Percentiles rank a stretch among this genome's conserved stretches.
These are phyloP conservation scores for Alternaria arborescens DNA, from an alignment of 2,329 filamentous ascomycete genomes.

Conservation along the genomic window DNA sequence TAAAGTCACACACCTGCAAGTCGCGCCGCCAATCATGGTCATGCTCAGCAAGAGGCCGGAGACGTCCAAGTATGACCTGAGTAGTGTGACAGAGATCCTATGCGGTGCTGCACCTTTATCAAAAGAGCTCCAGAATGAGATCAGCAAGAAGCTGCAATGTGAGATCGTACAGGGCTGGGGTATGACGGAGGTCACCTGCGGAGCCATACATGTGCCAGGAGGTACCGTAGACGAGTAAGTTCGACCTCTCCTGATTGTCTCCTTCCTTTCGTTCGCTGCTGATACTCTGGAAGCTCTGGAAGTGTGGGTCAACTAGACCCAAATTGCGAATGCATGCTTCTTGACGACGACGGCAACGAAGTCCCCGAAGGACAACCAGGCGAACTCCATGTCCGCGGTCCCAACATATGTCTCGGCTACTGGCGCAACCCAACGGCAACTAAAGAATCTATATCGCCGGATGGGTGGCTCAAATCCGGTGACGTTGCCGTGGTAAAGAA, in stretches of 20 bases:
- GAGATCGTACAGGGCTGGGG: constrained; percentile 54
- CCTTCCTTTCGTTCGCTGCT: neutral
- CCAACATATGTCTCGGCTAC: constrained; percentile 54
- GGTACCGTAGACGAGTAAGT: constrained; percentile 46
- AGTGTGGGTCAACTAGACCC: constrained; percentile 53
- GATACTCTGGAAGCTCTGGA: constrained; percentile 37
- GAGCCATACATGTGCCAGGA: constrained; percentile 50
- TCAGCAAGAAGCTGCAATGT: constrained; percentile 46
- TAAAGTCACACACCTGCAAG: constrained; percentile 52
- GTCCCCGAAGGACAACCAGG: constrained; percentile 50
- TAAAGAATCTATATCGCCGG: constrained; percentile 46
- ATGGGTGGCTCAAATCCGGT: constrained; percentile 52
- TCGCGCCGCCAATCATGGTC: constrained; percentile 55
- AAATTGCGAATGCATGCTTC: constrained; percentile 52
- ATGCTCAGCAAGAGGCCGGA: constrained; percentile 56
- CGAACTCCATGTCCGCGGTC: constrained; percentile 53
- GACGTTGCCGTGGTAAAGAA: constrained; percentile 46
- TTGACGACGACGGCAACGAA: constrained; percentile 55
- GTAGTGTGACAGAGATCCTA: constrained; percentile 51
- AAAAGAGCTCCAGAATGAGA: constrained; percentile 54
- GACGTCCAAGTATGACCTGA: constrained; percentile 53
- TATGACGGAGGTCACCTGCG: constrained; percentile 55
- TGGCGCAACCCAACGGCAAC: constrained; percentile 54
- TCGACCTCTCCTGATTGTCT: neutral
- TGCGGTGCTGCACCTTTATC: constrained; percentile 55